Evolutionary conservation across 768 basidiomycete genomes (phyloP), one percentile per base, ranked within the genome.

Genomic region (Mycena crocata): DNA sequence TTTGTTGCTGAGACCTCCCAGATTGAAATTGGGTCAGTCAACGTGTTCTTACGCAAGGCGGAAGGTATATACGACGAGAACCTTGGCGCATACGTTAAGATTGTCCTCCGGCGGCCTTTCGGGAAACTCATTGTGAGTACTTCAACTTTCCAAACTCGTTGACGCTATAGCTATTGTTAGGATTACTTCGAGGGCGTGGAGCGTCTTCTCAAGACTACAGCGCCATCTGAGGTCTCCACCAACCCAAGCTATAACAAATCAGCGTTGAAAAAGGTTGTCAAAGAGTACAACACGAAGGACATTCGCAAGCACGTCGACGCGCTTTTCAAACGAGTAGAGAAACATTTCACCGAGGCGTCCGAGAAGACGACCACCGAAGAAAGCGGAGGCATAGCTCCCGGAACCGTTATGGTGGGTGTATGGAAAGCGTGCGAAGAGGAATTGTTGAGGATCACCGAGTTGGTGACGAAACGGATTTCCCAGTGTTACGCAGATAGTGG

Each of bases 151-250:
- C 45, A 9, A 32, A 21, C 42, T 35, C 4, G 21, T 19, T 5
- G 32, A 19, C 10, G 9, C 40, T 59, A 24, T 39, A 30, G 37
- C 57, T 58, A 10, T 32, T 45, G 50, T 30, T 76, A 98, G 96
- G 97, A 98, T 76, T 98, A 92, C 78, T 98, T 98, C 71, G 94
- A 98, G 49, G 95, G 93, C 7, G 83, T 98, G 40, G 95, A 98
- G 73, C 89, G 92, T n/a, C 84, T 95, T 15, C 82, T 97, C 34
- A 90, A 92, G 76, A 92, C 90, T 6, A 92, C 92, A 2, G 88
- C 92, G 13, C 86, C 94, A 0, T 84, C 84, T 31, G 95, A 97
- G 71, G 87, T 98, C 24, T 79, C 89, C 10, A 87, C 89, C 56
- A 95, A 92, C 75, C 83, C 85, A 65, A 89, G 84, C 49, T 98